Evolutionary conservation across 1,284 basidiomycete species (phyloP), one percentile per base, ranked within the genome.

Genomic region (Phylloporus sp.): DNA sequence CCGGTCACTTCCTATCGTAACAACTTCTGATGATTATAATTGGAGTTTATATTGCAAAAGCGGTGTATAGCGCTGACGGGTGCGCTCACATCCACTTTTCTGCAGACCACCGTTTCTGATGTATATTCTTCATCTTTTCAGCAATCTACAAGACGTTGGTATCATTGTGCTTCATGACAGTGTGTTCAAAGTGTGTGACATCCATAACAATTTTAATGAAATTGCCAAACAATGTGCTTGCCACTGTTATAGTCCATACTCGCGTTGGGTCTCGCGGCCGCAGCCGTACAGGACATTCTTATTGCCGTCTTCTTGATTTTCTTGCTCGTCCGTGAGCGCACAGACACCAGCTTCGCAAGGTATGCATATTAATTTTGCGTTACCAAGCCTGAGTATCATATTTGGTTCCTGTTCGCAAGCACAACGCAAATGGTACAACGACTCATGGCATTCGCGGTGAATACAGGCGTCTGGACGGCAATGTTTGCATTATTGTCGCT

Each of bases 401-500:
- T 15, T 43, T 69, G 25, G 29, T 32, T 47, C n/a, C 23, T 8
- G 8, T 25, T 4, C 3, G 3, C 39, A 59, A 73, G 72, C 5
- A 70, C 70, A 4, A 49, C n/a, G 2, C 53, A 66, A 17, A n/a
- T 55, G 29, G 25, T 73, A 14, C 69, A 74, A n/a, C 66, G 64
- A 27, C 72, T 75, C 11, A 35, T 29, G 2, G 15, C 72, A 7
- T 74, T 74, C 29, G 39, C 65, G 7, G 27, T 73, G 1, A 75
- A 75, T 14, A 55, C 66, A 0, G 69, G 72, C 5, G 53, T 70
- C 32, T 73, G 72, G 73, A 60, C 73, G 0, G 60, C 73, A 15
- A 5, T 8, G 2, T 74, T 71, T 15, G 72, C 72, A 1, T 12
- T 73, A 29, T 29, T 73, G n/a, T 12, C 66, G 1, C 0, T 63